Evolutionary conservation across 345 rosid species (phyloP), one percentile per base, ranked within the genome.

Genomic region (Pistacia vera): DNA sequence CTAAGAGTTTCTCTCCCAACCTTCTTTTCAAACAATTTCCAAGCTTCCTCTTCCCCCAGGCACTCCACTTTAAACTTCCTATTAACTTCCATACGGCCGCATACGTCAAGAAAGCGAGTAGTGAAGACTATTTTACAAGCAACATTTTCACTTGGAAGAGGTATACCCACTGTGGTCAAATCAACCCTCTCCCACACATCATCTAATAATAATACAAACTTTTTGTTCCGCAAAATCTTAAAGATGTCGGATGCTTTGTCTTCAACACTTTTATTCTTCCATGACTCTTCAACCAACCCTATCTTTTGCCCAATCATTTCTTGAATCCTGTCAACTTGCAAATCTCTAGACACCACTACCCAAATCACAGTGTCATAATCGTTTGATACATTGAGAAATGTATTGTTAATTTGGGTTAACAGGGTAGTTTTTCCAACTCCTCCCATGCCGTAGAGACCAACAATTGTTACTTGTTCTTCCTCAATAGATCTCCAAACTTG

Each of bases 101-200:
- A 70, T 16, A 70, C 75, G 0, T 69, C 44, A 4, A 9, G 3
- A 8, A 18, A 48, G 8, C 79, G 68, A 46, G 82, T 70, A 0
- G 82, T 74, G 13, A 75, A 56, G 5, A 75, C 1, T 1, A 79
- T 7, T 59, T 69, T 79, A 38, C 63, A 79, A 22, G 35, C 58
- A 18, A 4, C 58, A 5, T 11, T 30, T 18, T 4, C 1, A 16
- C 10, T 68, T 0, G 71, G 70, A 63, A 51, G 36, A 52, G 78
- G 75, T 11, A 63, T 13, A 35, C 82, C 75, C 18, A 62, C 36
- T 4, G 25, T 22, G 0, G 3, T 0, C 5, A 69, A 52, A 44
- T 74, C 71, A 8, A 74, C 6, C 51, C 18, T 2, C 7, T 79
- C 46, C 81, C 81, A 79, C 66, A 79, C 0, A 55, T 79, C 82